Evolutionary conservation across 2,329 filamentous ascomycete species (phyloP), one percentile per base, ranked within the genome.

Genomic region (Trichoderma harzianum): DNA sequence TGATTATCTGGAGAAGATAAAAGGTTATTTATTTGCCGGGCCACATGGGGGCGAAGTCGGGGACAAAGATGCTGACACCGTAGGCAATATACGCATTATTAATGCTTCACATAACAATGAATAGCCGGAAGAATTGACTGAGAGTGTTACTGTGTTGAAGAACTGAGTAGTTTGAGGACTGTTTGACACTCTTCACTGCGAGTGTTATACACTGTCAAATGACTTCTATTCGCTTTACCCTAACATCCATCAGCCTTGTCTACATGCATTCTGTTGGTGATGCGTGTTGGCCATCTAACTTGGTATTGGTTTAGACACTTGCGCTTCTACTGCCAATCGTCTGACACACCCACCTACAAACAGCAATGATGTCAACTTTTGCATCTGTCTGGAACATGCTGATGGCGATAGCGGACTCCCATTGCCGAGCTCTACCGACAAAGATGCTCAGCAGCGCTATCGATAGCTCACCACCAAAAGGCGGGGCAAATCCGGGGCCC

Each of bases 401-500:
- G 55, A 10, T 12, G 57, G 57, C 57, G 28, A 60, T 34, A 34
- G 57, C 57, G 57, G 57, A 60, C 57, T 60, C 18, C 1, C 18
- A 34, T 60, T 60, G 57, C 57, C 57, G 57, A 60, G n/a, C 57
- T 60, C 57, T 34, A 60, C 57, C 57, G 57, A 32, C 26, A 3
- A 60, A 0, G 57, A n/a, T 21, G 57, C 57, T 34, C 7, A 60
- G 28, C 18, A 60, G 26, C 57, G 55, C 55, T 34, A 58, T 58
- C 55, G 55, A 58, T 58, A 34, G n/a, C 57, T 8, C 18, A 32
- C 28, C 11, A 28, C 28, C 18, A 34, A 24, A 61, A 57, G 53
- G 26, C 34, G 66, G 65, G 55, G 36, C 26, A 24, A 61, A 61
- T 69, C 66, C 66, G 66, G 66, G 66, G 66, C 66, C 66, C 66